phyloP scores from a whole-genome alignment of 2,329 filamentous ascomycete species.

The Ceratocystis cubensis region DNA sequence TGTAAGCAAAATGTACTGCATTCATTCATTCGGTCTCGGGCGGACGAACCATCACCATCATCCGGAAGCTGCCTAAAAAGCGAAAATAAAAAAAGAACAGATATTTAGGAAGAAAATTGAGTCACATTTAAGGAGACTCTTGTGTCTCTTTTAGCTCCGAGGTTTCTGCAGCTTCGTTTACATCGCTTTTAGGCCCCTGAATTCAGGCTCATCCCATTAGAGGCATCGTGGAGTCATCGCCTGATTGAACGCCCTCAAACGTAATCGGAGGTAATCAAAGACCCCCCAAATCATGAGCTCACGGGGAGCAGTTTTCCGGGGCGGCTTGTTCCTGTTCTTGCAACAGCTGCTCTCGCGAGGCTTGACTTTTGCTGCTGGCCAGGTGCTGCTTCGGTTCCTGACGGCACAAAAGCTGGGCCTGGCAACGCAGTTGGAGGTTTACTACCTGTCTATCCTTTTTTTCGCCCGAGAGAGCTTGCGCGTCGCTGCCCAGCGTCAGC shows the following conservation, averaged over 20 bases:
- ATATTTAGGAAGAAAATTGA: no score
- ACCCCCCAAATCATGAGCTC: conserved; percentile 5
- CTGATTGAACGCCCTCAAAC: no score
- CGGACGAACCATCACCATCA: background rate
- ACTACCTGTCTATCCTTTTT: conserved; percentile 84
- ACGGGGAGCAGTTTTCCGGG: conserved; percentile 40
- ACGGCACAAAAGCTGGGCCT: conserved; percentile 76
- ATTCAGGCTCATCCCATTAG: background rate
- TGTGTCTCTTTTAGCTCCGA: background rate
- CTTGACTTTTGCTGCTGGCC: conserved; percentile 83
- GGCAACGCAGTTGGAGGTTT: conserved; percentile 82
- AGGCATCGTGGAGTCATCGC: background rate
- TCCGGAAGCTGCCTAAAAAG: background rate
- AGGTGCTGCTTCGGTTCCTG: conserved; percentile 74
- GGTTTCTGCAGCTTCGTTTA: background rate
- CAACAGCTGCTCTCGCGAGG: conserved; percentile 80
- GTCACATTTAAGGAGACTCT: background rate
- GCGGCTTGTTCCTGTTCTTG: conserved; percentile 73
- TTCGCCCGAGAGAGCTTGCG: conserved; percentile 86
- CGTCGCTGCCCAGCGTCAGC: conserved; percentile 75
- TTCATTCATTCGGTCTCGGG: background rate
- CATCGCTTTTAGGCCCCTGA: background rate
- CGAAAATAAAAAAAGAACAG: no score
- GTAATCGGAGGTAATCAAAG: background rate
- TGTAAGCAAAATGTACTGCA: background rate